Conservation (phyloP, 2,329 filamentous ascomycete species). For the Chrysoporthe puriensis region DNA sequence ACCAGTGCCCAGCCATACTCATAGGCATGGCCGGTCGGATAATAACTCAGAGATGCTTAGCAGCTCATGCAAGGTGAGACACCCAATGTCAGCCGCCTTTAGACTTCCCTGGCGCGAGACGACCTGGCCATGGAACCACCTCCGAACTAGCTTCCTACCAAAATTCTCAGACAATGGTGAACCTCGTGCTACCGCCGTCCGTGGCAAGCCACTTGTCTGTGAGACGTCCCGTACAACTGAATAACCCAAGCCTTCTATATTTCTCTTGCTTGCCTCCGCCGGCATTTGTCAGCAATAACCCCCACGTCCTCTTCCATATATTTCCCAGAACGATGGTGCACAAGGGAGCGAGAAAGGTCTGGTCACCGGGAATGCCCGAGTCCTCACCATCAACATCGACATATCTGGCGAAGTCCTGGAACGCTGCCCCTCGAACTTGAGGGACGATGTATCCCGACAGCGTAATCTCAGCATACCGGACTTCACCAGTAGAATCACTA, state of each 20-base stretch:
- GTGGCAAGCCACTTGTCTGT: background rate
- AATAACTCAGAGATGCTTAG: too few species aligned
- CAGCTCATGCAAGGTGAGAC: too few species aligned
- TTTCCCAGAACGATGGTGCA: background rate
- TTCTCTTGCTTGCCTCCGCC: background rate
- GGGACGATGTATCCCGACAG: background rate
- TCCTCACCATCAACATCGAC: slow-evolving; percentile 2
- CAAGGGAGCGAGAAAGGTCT: background rate
- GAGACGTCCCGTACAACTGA: background rate
- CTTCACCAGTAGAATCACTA: background rate
- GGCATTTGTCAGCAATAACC: background rate
- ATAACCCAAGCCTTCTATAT: slow-evolving; percentile 1
- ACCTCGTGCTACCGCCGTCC: background rate
- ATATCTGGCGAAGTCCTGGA: background rate
- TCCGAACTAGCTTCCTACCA: background rate
- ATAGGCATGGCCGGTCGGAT: too few species aligned
- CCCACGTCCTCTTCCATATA: background rate
- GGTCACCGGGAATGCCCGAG: background rate
- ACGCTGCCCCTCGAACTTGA: background rate
- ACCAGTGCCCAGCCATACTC: too few species aligned
- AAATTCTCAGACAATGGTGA: slow-evolving; percentile 2
- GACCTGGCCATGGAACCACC: too few species aligned
- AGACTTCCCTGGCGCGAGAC: too few species aligned
- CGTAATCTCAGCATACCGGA: background rate
- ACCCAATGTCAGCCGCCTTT: too few species aligned